Conservation (phyloP, 208 protist species). For the Herpetomonas tarakana region DNA sequence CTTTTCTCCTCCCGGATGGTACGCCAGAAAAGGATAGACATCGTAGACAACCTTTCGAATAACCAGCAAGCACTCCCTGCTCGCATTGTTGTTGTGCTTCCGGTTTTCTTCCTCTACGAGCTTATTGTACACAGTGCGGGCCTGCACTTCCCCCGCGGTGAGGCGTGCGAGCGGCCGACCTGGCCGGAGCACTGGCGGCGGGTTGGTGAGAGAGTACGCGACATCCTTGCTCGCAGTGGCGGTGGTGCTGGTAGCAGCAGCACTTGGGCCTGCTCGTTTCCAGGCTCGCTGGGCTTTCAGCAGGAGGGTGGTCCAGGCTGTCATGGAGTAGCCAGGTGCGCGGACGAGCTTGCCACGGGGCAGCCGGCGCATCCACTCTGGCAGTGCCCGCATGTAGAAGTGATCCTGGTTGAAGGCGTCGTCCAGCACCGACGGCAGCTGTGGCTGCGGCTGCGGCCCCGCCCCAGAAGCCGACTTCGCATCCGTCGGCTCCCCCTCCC, state of each 20-base stretch:
- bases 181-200: background rate
- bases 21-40: conserved; percentile 36
- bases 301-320: conserved; percentile 19
- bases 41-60: conserved; percentile 47
- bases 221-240: background rate
- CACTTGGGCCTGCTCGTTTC: no score
- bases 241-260: background rate
- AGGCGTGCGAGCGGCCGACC: background rate
- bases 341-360: conserved; percentile 15
- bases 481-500: background rate
- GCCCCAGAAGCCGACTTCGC: no score
- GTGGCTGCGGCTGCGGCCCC: no score
- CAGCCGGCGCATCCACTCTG: conserved; percentile 15
- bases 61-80: conserved; percentile 43
- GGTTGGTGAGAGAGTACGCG: background rate
- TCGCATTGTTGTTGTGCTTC: background rate
- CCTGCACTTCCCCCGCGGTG: background rate
- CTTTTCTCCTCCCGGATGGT: conserved; percentile 40
- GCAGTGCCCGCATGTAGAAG: conserved; percentile 13
- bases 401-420: background rate
- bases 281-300: background rate
- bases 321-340: conserved; percentile 31
- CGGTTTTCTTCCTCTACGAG: background rate
- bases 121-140: background rate
- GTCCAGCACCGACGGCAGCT: background rate